Evolutionary conservation across 1,139 yeast genomes (phyloP).

Genomic region (Saccharomycopsis phalli): DNA sequence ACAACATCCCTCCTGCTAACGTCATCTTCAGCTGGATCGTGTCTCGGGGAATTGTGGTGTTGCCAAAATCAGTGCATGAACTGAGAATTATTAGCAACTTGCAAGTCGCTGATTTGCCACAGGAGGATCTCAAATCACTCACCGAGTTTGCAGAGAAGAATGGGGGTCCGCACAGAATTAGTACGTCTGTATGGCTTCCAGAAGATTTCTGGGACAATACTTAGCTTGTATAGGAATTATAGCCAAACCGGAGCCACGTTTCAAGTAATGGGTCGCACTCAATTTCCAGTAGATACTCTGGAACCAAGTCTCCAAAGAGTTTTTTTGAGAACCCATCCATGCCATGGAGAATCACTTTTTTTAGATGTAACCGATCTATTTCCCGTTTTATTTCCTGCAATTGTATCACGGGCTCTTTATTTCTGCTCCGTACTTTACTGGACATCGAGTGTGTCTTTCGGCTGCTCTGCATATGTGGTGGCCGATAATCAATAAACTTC

Average conservation of each 20-base stretch:
- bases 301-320: too few species aligned
- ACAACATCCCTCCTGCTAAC: constrained; percentile 36
- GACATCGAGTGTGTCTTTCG: too few species aligned
- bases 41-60: constrained; percentile 41
- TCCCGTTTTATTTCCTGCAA: too few species aligned
- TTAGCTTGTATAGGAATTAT: constrained; percentile 6
- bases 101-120: constrained; percentile 20
- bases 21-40: constrained; percentile 47
- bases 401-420: too few species aligned
- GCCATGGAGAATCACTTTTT: too few species aligned
- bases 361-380: too few species aligned
- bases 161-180: neutral
- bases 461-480: too few species aligned
- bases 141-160: constrained; percentile 22
- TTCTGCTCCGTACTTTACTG: too few species aligned
- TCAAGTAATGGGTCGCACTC: neutral
- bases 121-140: constrained; percentile 31
- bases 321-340: too few species aligned
- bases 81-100: constrained; percentile 27
- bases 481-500: constrained; percentile 13
- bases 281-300: constrained; percentile 7
- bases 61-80: constrained; percentile 42
- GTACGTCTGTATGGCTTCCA: constrained; percentile 1
- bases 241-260: constrained; percentile 12
- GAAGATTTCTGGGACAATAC: constrained; percentile 2